Percentiles rank a stretch among this genome's conserved stretches.
Evolutionary conservation across 2,329 filamentous ascomycete species (phyloP).

Genomic region (Fusarium pseudocircinatum): DNA sequence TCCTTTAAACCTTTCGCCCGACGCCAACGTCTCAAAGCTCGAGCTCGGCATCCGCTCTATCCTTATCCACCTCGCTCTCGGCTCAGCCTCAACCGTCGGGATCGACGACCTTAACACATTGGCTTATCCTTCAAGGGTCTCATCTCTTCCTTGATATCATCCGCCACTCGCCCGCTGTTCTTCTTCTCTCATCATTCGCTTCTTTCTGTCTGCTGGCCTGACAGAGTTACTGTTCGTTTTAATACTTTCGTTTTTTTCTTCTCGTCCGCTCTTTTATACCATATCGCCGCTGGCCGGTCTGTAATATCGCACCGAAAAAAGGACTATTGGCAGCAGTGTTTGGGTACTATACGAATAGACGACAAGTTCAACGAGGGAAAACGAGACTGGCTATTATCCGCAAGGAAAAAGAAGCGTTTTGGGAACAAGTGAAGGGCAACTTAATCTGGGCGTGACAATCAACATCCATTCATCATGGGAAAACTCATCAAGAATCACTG

Average conservation of each 20-base stretch:
- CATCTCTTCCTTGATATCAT: slow-evolving; percentile 21
- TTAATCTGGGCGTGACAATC: slow-evolving; percentile 20
- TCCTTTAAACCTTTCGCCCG: slow-evolving; percentile 20
- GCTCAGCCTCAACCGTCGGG: slow-evolving; percentile 24
- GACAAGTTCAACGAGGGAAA: slow-evolving; percentile 5
- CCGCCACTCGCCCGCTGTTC: slow-evolving; percentile 11
- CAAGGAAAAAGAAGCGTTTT: slow-evolving; percentile 4
- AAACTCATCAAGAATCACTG: slow-evolving; percentile 99
- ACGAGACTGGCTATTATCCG: neutral
- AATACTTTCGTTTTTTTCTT: slow-evolving; percentile 15
- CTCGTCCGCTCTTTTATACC: slow-evolving; percentile 6
- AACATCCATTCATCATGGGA: slow-evolving; percentile 72
- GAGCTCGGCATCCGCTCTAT: slow-evolving; percentile 6
- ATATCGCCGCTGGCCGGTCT: slow-evolving; percentile 32
- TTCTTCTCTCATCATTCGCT: slow-evolving; percentile 15
- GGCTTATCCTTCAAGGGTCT: slow-evolving; percentile 21
- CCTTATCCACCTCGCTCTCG: slow-evolving; percentile 18
- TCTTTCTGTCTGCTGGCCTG: slow-evolving; percentile 36
- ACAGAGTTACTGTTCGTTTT: slow-evolving; percentile 23
- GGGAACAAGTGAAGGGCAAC: slow-evolving; percentile 8
- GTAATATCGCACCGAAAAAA: slow-evolving; percentile 25
- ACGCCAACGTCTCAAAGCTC: slow-evolving; percentile 30
- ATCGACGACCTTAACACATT: slow-evolving; percentile 20
- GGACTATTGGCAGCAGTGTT: slow-evolving; percentile 15
- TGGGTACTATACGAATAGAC: slow-evolving; percentile 24